Evolutionary conservation across 1,284 basidiomycete genomes (phyloP).

Genomic region (Wallemia hederae): DNA sequence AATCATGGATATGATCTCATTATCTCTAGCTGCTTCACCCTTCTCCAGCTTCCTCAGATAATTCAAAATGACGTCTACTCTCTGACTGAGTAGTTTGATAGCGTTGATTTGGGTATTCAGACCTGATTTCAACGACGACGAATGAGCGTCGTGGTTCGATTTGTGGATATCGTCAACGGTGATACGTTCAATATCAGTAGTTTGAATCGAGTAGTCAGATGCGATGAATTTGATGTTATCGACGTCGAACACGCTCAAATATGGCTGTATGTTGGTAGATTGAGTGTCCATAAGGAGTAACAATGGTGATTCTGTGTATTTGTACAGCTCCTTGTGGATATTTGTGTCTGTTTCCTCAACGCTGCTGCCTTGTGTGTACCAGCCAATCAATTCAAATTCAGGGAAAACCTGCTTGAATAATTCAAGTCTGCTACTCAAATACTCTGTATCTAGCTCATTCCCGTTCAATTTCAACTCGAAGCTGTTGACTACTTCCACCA

Average conservation of each 20-base stretch:
- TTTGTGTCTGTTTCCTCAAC: not conserved
- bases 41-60: not conserved
- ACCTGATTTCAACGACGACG: not conserved
- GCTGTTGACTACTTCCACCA: conserved; percentile 84
- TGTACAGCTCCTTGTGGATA: not conserved
- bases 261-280: no score
- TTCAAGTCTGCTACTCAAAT: conserved; percentile 49
- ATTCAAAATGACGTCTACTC: not conserved
- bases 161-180: no score
- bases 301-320: not conserved
- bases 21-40: not conserved
- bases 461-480: conserved; percentile 52
- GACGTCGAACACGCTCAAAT: no score
- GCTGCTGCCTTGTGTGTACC: conserved; percentile 51
- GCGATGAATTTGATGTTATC: no score
- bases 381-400: conserved; percentile 78
- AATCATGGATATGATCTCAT: not conserved
- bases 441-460: conserved; percentile 38
- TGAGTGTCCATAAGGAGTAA: not conserved
- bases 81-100: not conserved
- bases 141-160: no score
- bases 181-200: no score
- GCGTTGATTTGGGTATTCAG: not conserved
- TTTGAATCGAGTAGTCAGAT: no score
- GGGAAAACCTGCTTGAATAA: conserved; percentile 94